Conservation (phyloP, 805 yeast species). For the Danielia oregonensis region DNA sequence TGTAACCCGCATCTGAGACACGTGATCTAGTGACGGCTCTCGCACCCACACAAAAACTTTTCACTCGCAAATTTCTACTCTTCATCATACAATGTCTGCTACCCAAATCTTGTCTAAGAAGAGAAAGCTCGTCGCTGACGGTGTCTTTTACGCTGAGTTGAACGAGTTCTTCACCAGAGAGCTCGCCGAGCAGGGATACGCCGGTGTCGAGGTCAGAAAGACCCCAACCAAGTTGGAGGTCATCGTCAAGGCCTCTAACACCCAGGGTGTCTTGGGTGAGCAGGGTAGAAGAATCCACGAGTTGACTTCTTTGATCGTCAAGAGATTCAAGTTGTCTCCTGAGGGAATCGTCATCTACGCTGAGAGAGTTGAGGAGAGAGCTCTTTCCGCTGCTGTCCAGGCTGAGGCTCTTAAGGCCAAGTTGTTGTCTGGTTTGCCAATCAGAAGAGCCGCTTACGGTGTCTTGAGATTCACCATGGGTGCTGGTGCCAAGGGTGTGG, state of each 20-base stretch:
- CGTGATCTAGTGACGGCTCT: too few species aligned
- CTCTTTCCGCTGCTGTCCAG: slow-evolving; percentile 99
- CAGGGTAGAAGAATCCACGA: slow-evolving; percentile 99
- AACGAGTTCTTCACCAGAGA: slow-evolving; percentile 99
- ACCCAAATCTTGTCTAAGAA: slow-evolving; percentile 75
- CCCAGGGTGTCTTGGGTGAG: slow-evolving; percentile 98
- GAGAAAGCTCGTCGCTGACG: slow-evolving; percentile 99
- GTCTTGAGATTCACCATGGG: slow-evolving; percentile 99
- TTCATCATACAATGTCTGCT: slow-evolving; percentile 22
- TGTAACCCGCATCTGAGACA: too few species aligned
- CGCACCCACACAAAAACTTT: slow-evolving; percentile 4
- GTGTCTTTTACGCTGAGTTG: slow-evolving; percentile 99
- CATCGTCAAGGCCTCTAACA: slow-evolving; percentile 98
- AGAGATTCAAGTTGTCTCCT: slow-evolving; percentile 96
- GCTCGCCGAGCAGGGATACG: slow-evolving; percentile 99
- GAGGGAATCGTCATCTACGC: slow-evolving; percentile 94
- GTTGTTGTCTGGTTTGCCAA: slow-evolving; percentile 96
- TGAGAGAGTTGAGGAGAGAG: slow-evolving; percentile 99
- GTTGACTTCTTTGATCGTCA: slow-evolving; percentile 94
- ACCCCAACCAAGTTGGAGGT: slow-evolving; percentile 98
- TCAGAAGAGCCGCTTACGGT: slow-evolving; percentile 99
- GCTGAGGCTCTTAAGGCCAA: slow-evolving; percentile 98
- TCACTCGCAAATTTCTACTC: slow-evolving; percentile 2
- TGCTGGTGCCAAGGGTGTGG: slow-evolving; percentile 99
- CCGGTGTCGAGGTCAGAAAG: slow-evolving; percentile 99